phyloP scores from a whole-genome alignment of 2,329 filamentous ascomycete species.

The Escovopsis sp. region DNA sequence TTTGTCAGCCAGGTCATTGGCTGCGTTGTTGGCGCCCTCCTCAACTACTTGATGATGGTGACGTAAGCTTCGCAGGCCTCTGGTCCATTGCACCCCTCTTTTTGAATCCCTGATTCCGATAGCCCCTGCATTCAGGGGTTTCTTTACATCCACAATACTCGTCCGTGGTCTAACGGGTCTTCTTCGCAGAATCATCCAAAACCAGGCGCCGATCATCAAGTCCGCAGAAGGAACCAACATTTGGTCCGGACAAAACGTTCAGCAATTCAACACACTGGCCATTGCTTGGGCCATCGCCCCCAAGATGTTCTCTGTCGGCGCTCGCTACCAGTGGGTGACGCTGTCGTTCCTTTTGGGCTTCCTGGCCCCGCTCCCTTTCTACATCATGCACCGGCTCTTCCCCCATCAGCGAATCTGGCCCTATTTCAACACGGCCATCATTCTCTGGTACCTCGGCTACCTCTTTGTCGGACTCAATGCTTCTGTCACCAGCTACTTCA shows the following conservation, averaged over 20 bases:
- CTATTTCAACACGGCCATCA: conserved; percentile 25
- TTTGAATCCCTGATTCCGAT: too few relatives aligned
- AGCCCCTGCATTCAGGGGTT: too few relatives aligned
- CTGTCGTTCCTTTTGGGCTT: conserved; percentile 10
- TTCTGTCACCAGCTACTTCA: conserved; percentile 13
- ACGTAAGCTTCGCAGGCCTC: not conserved
- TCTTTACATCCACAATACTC: not conserved
- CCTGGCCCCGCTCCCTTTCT: conserved; percentile 26
- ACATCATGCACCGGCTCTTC: conserved; percentile 9
- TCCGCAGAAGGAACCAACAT: conserved; percentile 23
- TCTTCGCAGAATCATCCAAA: conserved; percentile 22
- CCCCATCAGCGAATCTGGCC: conserved; percentile 10
- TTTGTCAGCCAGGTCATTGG: conserved; percentile 23
- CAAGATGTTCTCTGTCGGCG: conserved; percentile 9
- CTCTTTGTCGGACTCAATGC: conserved; percentile 25
- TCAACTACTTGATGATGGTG: conserved; percentile 31
- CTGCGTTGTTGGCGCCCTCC: conserved; percentile 23
- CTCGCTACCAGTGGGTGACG: conserved; percentile 9
- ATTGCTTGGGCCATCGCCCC: conserved; percentile 14
- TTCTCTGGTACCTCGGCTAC: conserved; percentile 25
- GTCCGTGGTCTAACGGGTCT: not conserved
- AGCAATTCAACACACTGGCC: conserved; percentile 26
- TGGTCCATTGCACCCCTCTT: too few relatives aligned
- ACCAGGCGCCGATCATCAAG: conserved; percentile 22
- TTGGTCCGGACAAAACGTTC: conserved; percentile 30